Base-by-base conservation (phyloP, 768 basidiomycete species). In the Boletus eberwhitei region DNA sequence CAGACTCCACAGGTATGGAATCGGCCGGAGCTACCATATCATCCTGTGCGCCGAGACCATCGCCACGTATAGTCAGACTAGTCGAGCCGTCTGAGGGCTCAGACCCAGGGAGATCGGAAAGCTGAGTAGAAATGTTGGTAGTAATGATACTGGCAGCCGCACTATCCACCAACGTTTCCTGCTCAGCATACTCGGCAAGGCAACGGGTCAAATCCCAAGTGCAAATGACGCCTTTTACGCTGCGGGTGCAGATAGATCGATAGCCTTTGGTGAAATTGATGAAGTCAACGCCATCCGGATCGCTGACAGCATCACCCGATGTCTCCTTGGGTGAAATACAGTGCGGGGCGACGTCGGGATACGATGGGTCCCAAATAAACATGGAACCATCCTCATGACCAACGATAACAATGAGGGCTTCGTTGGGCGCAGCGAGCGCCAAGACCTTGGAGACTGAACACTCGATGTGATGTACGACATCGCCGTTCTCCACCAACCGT, bases 121-220 rank as follows among this genome's bases (percentile, higher is more conserved):
- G 29, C 29, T 29, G 29, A 29, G 29, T 29, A 29, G 29, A 9
- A 29, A 29, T 29, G 29, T 29, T 29, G 13, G 29, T 8, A 9
- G 26, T 11, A 14, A 29, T 7, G 34, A 17, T 17, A 19, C n/a
- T 24, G n/a, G 12, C 14, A 19, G 4, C 29, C 7, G 9, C 12
- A 22, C 5, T 39, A 40, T 50, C 41, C n/a, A 13, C 40, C 26
- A 9, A 32, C 14, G 34, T 16, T 34, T 47, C 54, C 35, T 60
- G 41, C 42, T 43, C 14, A 22, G 52, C 43, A 34, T 61, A 52
- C 17, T 52, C 32, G 8, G 51, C 26, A 22, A 61, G 52, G 22
- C 60, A 62, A 34, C 16, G 32, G 4, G 55, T 42, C 47, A 62
- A 14, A 52, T 61, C 50, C 55, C 59, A 62, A 39, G 55, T 61